A percentile compares a stretch with the other conserved stretches of the same genome.
Evolutionary conservation across 768 basidiomycete species (phyloP).

Genomic region (Boletus rubroflammeus): DNA sequence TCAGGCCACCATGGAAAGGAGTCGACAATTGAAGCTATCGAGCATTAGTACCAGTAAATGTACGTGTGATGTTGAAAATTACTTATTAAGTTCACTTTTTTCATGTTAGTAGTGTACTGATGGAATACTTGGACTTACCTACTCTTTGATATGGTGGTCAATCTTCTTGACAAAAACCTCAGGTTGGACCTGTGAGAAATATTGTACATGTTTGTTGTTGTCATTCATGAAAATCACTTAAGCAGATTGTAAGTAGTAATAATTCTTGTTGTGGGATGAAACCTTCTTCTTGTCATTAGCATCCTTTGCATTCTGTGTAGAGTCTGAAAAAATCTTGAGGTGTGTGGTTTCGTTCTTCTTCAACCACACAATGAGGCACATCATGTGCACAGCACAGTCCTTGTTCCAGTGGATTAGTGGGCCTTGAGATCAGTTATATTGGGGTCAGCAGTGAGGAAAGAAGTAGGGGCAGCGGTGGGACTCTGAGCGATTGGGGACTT

Average conservation of each 20-base stretch:
- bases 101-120: neutral
- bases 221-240: neutral
- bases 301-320: neutral
- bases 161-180: neutral
- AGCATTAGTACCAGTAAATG: neutral
- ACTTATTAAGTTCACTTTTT: neutral
- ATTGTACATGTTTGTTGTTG: neutral
- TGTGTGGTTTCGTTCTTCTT: neutral
- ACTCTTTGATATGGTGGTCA: neutral
- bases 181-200: neutral
- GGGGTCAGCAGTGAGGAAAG: neutral
- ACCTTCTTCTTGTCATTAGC: neutral
- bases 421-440: neutral
- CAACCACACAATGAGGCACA: neutral
- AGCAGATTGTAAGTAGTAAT: neutral
- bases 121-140: neutral
- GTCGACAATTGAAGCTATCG: neutral
- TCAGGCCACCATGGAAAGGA: neutral
- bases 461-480: neutral
- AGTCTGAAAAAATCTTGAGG: neutral
- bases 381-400: neutral
- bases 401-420: neutral
- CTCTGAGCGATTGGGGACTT: neutral
- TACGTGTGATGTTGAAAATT: neutral
- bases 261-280: neutral